Evolutionary conservation across 768 basidiomycete genomes (phyloP), one percentile per base, ranked within the genome.

Genomic region (Leccinum boreale): DNA sequence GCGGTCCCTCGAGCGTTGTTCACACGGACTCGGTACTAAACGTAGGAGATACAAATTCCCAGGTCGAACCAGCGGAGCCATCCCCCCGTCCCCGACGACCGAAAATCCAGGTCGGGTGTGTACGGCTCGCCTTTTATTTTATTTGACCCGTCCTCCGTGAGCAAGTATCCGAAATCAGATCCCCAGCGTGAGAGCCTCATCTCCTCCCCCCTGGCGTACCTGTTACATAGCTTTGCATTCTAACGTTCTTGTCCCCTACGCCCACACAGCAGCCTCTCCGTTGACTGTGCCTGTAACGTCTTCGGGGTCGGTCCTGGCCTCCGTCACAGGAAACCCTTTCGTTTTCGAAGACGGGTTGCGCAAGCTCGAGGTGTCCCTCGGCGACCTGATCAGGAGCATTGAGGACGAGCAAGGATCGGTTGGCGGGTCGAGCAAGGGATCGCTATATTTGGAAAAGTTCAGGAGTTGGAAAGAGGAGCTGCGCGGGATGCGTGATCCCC

Each of bases 131-230:
- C 19, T 47, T 47, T 47, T 39, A 15, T 17, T 31, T 24, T 59
- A 42, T 19, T 19, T 44, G 42, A 19, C 49, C 6, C 26, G 42
- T 19, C 42, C 42, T 21, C 26, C 10, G 2, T 23, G 3, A 6
- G n/a, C 23, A 12, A 83, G 80, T 83, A 75, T 58, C 81, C 79
- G 0, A 74, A 77, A 59, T 78, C 75, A 1, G 77, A 80, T 60
- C 76, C 78, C 8, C 67, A 72, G 68, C 73, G 78, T 77, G 60
- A 24, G 52, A 52, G 36, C 5, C 26, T 11, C n/a, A 6, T 9
- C n/a, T 10, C 39, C 4, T 42, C 9, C n/a, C 36, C 42, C 42
- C 42, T 44, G 42, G 19, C 19, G 42, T 44, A 10, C 42, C 42
- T 44, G 42, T 42, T 5, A 1, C 42, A 42, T 42, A 19, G 19